Evolutionary conservation across 202 grass and related monocot genomes (phyloP), one percentile per base, ranked within the genome.

Genomic region (Panicum hallii): DNA sequence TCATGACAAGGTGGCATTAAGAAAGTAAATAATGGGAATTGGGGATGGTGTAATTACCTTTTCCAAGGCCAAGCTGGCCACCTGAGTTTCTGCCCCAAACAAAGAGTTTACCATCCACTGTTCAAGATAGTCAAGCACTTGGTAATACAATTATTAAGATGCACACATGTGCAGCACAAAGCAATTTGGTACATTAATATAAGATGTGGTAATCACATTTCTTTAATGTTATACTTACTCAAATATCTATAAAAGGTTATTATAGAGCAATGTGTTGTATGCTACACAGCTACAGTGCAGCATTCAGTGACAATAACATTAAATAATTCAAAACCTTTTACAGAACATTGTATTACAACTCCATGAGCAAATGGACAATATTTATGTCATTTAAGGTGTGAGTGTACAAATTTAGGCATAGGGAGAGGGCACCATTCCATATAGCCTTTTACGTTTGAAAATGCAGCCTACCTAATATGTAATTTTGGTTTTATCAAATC

Each of bases 61-160:
- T 98, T 64, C 95, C 95, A 85, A 98, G 91, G 42, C 95, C 95
- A 89, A 98, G 95, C 84, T 98, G 95, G 58, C 95, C 95, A 87
- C 87, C 91, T 15, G 95, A 98, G 83, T 98, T 98, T 72, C 88
- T 87, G 48, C 95, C 95, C 95, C 95, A 98, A 74, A 87, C 56
- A 17, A 93, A 98, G 82, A 98, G 95, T 70, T 87, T 83, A 17
- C 95, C 93, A 62, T 98, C 81, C 10, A 45, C 95, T 98, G 84
- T 79, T 79, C 26, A 16, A 30, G 48, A 83, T 32, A 67, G 50
- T 30, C 17, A 72, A 63, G 48, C 20, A 83, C 22, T 47, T 40
- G 42, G 16, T 74, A 67, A 55, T 68, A 75, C 5, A 45, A 69
- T 14, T 69, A 75, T 34, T 75, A 40, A 8, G 28, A 62, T 75